These are phyloP conservation scores for Pythium rhizo-oryzae DNA, from an alignment of 352 stramenopile species.

Conservation along the genomic window DNA sequence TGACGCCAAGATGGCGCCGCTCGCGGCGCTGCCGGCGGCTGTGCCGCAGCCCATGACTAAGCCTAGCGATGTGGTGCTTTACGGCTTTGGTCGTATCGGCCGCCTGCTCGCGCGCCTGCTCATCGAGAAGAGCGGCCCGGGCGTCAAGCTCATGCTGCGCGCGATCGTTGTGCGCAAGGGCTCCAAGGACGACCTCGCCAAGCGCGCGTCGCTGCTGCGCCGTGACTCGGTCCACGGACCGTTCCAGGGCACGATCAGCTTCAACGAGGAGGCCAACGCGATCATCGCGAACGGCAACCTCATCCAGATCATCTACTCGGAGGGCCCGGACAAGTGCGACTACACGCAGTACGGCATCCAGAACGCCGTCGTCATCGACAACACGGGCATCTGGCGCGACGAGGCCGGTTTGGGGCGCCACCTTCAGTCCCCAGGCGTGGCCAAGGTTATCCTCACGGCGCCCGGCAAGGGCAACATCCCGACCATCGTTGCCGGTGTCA, in stretches of 20 bases:
- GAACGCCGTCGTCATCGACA: slow-evolving; percentile 90
- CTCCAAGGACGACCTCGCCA: slow-evolving; percentile 81
- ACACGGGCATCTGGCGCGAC: slow-evolving; percentile 86
- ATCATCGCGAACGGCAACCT: slow-evolving; percentile 89
- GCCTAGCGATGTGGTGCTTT: slow-evolving; percentile 82
- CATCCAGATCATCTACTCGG: slow-evolving; percentile 89
- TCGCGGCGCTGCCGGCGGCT: slow-evolving; percentile 27
- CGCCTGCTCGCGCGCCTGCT: slow-evolving; percentile 75
- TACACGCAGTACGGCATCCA: slow-evolving; percentile 89
- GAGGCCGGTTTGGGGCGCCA: slow-evolving; percentile 66
- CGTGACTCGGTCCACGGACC: slow-evolving; percentile 87
- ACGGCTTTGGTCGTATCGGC: slow-evolving; percentile 90
- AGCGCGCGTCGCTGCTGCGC: slow-evolving; percentile 81
- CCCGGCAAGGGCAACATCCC: slow-evolving; percentile 74
- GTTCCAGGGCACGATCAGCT: slow-evolving; percentile 84
- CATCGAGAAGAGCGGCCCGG: slow-evolving; percentile 85
- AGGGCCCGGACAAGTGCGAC: slow-evolving; percentile 83
- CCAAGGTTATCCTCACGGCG: slow-evolving; percentile 82
- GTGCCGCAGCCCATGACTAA: slow-evolving; percentile 42
- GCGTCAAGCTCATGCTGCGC: slow-evolving; percentile 87
- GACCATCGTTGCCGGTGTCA: slow-evolving; percentile 85
- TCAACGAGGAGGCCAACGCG: slow-evolving; percentile 84
- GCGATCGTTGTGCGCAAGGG: slow-evolving; percentile 89
- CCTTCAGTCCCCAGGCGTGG: slow-evolving; percentile 72
- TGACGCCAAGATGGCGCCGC: slow-evolving; percentile 59